Conservation (phyloP, 2,329 filamentous ascomycete genomes). For the Clonostachys byssicola region DNA sequence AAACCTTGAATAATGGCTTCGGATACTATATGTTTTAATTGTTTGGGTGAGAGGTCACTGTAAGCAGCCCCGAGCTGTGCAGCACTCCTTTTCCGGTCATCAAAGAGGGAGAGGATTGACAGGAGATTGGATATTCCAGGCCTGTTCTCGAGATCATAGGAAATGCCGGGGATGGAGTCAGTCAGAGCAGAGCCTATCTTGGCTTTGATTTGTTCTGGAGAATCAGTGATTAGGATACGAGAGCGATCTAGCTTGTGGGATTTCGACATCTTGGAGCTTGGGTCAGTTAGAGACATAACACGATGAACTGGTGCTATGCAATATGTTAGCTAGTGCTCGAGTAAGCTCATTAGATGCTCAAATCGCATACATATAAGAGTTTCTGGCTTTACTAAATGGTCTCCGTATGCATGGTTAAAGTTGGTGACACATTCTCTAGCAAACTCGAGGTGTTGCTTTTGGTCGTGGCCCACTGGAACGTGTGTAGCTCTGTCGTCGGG, state of each 20-base stretch:
- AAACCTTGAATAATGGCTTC: slow-evolving; percentile 51
- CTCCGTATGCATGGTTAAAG: slow-evolving; percentile 75
- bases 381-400: slow-evolving; percentile 61
- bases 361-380: slow-evolving; percentile 63
- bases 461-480: slow-evolving; percentile 95
- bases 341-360: too few species aligned
- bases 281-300: slow-evolving; percentile 84
- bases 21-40: slow-evolving; percentile 49
- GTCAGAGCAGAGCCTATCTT: slow-evolving; percentile 76
- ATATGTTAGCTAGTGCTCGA: too few species aligned
- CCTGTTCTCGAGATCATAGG: slow-evolving; percentile 64
- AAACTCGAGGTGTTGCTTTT: slow-evolving; percentile 91
- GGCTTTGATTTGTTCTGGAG: slow-evolving; percentile 52
- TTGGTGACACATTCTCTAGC: slow-evolving; percentile 78
- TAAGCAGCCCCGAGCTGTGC: slow-evolving; percentile 32
- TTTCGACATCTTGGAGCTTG: slow-evolving; percentile 90
- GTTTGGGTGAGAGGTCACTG: slow-evolving; percentile 26
- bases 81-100: slow-evolving; percentile 32
- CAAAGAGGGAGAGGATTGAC: slow-evolving; percentile 71
- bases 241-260: slow-evolving; percentile 69
- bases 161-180: slow-evolving; percentile 63
- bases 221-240: slow-evolving; percentile 79
- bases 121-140: slow-evolving; percentile 88
- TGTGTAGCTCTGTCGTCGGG: slow-evolving; percentile 65
- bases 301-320: slow-evolving; percentile 68